Evolutionary conservation across 345 rosid genomes (phyloP).

Genomic region (Gossypium bickii): DNA sequence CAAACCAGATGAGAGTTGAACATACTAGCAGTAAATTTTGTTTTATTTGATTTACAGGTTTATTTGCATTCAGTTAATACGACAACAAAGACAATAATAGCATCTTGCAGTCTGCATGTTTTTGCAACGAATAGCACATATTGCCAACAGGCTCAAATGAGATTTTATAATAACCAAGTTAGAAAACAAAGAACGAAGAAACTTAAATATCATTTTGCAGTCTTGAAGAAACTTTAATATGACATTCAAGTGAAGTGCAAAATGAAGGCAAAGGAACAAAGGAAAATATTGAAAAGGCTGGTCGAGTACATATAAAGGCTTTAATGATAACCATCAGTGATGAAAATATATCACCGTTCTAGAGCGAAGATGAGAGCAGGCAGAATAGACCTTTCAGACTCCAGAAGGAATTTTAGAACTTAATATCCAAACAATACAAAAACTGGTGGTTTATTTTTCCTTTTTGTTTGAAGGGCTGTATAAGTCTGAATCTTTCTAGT

Average conservation of each 20-base stretch:
- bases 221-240: not conserved
- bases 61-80: not conserved
- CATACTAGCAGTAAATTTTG: not conserved
- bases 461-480: not conserved
- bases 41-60: not conserved
- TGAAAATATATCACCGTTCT: not conserved
- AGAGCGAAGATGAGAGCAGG: not conserved
- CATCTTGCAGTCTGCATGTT: not conserved
- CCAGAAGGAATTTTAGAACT: not conserved
- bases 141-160: not conserved
- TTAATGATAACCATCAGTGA: not conserved
- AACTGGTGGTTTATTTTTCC: not conserved
- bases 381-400: not conserved
- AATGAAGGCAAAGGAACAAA: not conserved
- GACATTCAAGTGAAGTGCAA: not conserved
- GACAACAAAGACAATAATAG: not conserved
- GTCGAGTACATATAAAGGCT: not conserved
- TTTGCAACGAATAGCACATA: not conserved
- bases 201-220: not conserved
- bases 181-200: not conserved
- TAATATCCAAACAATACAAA: not conserved
- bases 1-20: not conserved
- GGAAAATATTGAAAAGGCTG: slow-evolving; percentile 3
- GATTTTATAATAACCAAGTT: not conserved
- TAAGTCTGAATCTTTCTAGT: not conserved